Base-by-base conservation (phyloP, 2,329 filamentous ascomycete species). In the Hymenoscyphus fraxineus region DNA sequence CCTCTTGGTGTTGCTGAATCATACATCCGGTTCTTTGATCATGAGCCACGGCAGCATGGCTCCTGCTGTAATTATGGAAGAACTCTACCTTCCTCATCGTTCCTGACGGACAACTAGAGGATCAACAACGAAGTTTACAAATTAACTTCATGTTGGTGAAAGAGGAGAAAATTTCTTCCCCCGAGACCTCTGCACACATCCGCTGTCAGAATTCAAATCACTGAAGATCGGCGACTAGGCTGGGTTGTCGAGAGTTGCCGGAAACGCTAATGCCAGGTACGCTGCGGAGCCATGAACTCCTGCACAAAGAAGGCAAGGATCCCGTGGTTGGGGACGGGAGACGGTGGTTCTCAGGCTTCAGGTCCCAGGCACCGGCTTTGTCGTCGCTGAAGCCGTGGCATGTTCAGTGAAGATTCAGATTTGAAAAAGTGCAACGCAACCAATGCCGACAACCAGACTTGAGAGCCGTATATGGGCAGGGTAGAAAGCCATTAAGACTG, bases 221-320 rank as follows among this genome's bases (percentile, higher is more conserved):
- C 51, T 31, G 5, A 61, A 35, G 64, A 66, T 66, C 64, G 39
- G 19, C 61, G 39, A 40, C 32, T 54, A 63, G 44, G 61, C 31
- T 41, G 47, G 58, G 40, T 16, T 57, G 51, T 51, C 40, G 27
- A 51, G 13, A 35, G 40, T 32, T 51, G 39, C 61, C 61, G 61
- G 58, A 38, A 38, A 27, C 64, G 64, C 64, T 69, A 69, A 66
- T 68, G 67, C 47, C 67, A 69, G 67, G 67, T 69, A 69, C 67
- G 38, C 39, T 62, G 39, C 60, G 64, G 67, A 64, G 59, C 59
- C 63, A 54, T 59, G 59, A 59, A 64, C 61, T 59, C 57, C 58
- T 66, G 58, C 61, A 62, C 44, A 47, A 51, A 19, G 41, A 16
- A 59, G 38, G 10, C 40, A 7, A 35, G 16, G 40, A n/a, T 10